phyloP scores from a whole-genome alignment of 192 early-diverging fungal genomes.

The Umbelopsis isabellina region DNA sequence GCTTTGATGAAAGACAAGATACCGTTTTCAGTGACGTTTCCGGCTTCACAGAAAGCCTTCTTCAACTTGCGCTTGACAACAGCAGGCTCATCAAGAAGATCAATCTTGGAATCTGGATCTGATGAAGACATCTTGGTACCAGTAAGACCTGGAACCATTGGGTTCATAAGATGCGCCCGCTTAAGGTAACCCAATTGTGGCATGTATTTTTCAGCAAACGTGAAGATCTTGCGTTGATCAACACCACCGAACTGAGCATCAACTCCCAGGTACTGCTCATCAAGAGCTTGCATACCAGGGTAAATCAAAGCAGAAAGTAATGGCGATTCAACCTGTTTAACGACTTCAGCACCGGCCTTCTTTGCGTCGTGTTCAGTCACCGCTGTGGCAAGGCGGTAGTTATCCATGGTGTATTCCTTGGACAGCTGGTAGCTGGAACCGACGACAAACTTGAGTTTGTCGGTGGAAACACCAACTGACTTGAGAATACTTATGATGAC shows the following conservation, averaged over 20 bases:
- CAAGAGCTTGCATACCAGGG: conserved; percentile 96
- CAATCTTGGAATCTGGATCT: conserved; percentile 97
- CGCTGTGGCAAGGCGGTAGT: conserved; percentile 81
- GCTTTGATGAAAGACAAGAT: conserved; percentile 86
- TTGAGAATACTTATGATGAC: conserved; percentile 86
- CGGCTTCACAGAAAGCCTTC: conserved; percentile 97
- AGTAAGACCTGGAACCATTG: conserved; percentile 93
- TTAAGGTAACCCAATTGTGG: conserved; percentile 95
- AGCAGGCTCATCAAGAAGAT: conserved; percentile 86
- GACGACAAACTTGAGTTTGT: conserved; percentile 88
- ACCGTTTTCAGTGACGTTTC: conserved; percentile 91
- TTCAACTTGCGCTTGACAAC: conserved; percentile 84
- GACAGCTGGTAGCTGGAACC: conserved; percentile 90
- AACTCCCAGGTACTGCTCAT: conserved; percentile 94
- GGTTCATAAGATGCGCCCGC: conserved; percentile 97
- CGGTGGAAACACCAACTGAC: conserved; percentile 95
- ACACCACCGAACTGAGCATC: conserved; percentile 98
- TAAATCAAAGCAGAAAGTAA: conserved; percentile 94
- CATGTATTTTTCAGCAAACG: conserved; percentile 94
- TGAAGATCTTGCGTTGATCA: conserved; percentile 99
- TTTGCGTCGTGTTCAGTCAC: conserved; percentile 96
- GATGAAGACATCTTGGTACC: conserved; percentile 97
- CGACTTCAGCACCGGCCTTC: conserved; percentile 98
- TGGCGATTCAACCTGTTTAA: conserved; percentile 92
- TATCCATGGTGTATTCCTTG: conserved; percentile 90